Percentiles rank a stretch among this genome's conserved stretches.
These are phyloP conservation scores for Diaporthe sp. DNA, from an alignment of 2,329 filamentous ascomycete species.

Conservation along the genomic window DNA sequence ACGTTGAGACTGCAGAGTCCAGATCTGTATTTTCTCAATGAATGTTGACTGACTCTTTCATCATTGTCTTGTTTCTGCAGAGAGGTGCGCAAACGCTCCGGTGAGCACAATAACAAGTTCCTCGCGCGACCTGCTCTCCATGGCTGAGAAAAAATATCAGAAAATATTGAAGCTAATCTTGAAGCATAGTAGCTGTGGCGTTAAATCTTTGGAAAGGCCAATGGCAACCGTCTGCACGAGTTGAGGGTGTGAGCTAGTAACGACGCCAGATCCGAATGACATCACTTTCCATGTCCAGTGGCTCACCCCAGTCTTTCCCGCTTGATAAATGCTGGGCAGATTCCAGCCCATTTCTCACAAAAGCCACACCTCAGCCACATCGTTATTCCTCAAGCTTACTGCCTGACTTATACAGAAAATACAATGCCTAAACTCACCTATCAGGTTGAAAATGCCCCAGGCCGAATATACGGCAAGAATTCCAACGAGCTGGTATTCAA, in stretches of 20 bases:
- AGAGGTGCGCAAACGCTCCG: not conserved
- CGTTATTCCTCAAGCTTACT: not conserved
- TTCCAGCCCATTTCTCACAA: not conserved
- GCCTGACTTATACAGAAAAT: not conserved
- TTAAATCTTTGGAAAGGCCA: not conserved
- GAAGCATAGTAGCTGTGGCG: not conserved
- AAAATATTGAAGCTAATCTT: not conserved
- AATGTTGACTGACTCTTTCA: too few relatives aligned
- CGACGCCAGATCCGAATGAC: conserved; percentile 6
- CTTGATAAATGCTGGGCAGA: not conserved
- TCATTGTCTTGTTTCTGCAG: not conserved
- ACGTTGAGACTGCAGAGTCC: too few relatives aligned
- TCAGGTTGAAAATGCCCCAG: conserved; percentile 33
- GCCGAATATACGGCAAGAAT: conserved; percentile 38
- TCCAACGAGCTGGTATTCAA: conserved; percentile 39
- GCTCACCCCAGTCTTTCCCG: not conserved
- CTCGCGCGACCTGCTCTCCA: not conserved
- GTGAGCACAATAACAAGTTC: rapidly evolving
- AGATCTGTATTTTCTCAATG: too few relatives aligned
- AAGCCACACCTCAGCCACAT: conserved; percentile 21
- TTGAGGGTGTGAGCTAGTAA: conserved; percentile 23
- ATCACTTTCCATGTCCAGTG: not conserved
- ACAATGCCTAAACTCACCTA: conserved; percentile 35
- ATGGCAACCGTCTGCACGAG: not conserved
- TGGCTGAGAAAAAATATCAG: too few relatives aligned